Evolutionary conservation across 345 rosid species (phyloP), one percentile per base, ranked within the genome.

Genomic region (Pugionium dolabratum): DNA sequence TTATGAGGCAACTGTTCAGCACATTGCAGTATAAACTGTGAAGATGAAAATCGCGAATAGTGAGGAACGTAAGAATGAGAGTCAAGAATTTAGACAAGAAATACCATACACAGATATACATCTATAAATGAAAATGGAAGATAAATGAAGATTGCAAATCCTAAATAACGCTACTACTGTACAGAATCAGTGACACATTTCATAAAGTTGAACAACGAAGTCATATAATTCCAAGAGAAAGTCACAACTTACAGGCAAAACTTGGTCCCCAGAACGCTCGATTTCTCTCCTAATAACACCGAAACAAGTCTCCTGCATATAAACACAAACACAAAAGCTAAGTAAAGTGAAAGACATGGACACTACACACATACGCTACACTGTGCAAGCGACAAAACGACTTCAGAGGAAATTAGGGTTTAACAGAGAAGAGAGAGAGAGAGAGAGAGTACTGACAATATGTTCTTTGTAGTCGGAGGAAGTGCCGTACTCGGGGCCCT

Each of bases 1-100:
- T 91, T 90, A 82, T 90, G 97, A 73, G 99, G 97, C 83, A 91
- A 82, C 57, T 90, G 93, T 57, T 85, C 87, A 4, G 90, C 89
- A 59, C 97, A 94, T 48, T 85, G 86, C 54, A 91, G 77, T 74
- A 94, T 78, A 72, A 75, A 87, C 97, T 90, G 96, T 36, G 49
- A 64, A n/a, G 55, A 73, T 28, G 29, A 54, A 39, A 53, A 29
- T 3, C 28, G 29, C 5, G 1, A 49, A 33, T 2, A 39, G 8
- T 40, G 9, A 69, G 29, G 35, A 26, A 45, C 28, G 18, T 6
- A 44, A 7, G 34, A 44, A 11, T 39, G 2, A 33, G 7, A 29
- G 36, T 44, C 28, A 33, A 7, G 7, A 25, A 33, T 8, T 9
- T 6, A 6, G 37, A 34, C 33, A 30, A n/a, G 42, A 6, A 62